Base-by-base conservation (phyloP, 495 filamentous ascomycete genomes). In the Daldinia vernicosa region DNA sequence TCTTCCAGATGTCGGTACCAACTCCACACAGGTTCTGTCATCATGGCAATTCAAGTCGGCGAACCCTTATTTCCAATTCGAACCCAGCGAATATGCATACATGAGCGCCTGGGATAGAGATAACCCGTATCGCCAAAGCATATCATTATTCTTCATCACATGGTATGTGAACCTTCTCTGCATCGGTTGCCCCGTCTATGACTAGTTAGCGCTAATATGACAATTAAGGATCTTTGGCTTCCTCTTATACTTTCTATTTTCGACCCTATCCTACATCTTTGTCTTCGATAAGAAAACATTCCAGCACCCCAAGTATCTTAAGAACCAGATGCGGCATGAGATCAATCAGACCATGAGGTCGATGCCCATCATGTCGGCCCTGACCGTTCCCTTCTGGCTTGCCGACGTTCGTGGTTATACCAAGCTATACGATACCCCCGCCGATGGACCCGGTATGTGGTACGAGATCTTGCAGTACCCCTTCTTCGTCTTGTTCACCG, bases 271-370 rank as follows among this genome's bases (percentile, higher is more conserved):
- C 32, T 98, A 97, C 83, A 63, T 90, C 74, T 95, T 97, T 85
- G 83, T 98, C 81, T 98, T 97, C 85, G 94, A 98, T 81, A 93
- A 98, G 78, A 85, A 88, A 19, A 95, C 92, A 70, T 89, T 93
- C 82, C 84, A 91, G 11, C 95, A 98, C 78, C 95, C 95, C 39
- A 97, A 96, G 79, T 98, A 93, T 80, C 91, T 98, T 76, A 94
- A 94, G 80, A 92, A 97, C 82, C 95, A 98, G 80, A 90, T 98
- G 39, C 80, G 86, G 55, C 86, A 94, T 77, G 95, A 98, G 79
- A 97, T 98, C 70, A 77, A 80, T 37, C 94, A 97, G 80, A 87
- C 94, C 66, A 87, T 89, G 79, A 67, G 66, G 28, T 84, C 92
- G 22, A 86, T 97, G 82, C 95, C 95, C 15, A 75, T 88, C 75